Base-by-base conservation (phyloP, 371 early-diverging fungal species). In the Lichtheimia ornata region DNA sequence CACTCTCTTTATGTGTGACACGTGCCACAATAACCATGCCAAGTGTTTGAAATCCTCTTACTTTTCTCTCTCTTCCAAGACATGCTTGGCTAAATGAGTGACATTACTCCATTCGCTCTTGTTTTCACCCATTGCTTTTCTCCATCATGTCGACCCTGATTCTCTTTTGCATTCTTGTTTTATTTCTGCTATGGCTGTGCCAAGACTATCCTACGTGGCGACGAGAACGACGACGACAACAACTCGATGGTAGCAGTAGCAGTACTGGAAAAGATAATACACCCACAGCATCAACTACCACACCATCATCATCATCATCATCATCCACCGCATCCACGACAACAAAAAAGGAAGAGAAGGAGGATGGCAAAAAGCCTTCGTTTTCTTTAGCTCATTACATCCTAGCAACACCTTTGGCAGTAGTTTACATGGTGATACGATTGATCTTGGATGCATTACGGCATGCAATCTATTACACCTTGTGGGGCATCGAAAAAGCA, bases 331-430 rank as follows among this genome's bases (percentile, higher is more conserved):
- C 2, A 28, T 14, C 53, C n/a, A 12, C 47, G 14, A 15, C 59
- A 18, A 1, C 42, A 13, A 13, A 42, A 27, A n/a, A 27, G 27
- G 2, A 43, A 15, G 14, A 50, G 20, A 12, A 41, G 18, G 6
- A 42, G 35, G 14, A 56, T 2, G 45, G 18, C 18, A n/a, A 47
- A 5, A 47, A 6, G 14, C n/a, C 5, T 11, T 35, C 35, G 35
- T n/a, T 73, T 30, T 64, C 72, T 12, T 12, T 71, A 1, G 44
- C 50, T 0, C 77, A 77, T 47, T 77, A 77, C 49, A 64, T 77
- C 7, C 41, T 73, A 9, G 72, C 67, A 1, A 53, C 62, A 20
- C 77, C 77, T 1, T 63, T 77, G 60, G 74, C 77, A 44, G 63
- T 61, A 11, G 13, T 71, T 2, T 77, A 77, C 35, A 65, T 77